Percentiles rank a stretch among this genome's conserved stretches.
Conservation (phyloP, 805 yeast genomes). For the Kazachstania psychrophila region DNA sequence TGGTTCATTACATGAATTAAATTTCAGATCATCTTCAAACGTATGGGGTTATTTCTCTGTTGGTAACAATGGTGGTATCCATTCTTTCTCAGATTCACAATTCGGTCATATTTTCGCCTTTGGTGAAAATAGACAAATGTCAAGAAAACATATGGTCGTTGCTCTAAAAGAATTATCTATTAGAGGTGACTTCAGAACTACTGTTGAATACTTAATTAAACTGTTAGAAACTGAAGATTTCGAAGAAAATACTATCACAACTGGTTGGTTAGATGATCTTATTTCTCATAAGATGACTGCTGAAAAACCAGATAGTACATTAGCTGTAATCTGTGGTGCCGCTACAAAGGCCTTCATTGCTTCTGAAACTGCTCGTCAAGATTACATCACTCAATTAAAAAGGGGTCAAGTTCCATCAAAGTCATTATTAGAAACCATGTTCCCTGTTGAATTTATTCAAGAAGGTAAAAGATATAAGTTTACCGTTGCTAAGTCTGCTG, state of each 20-base stretch:
- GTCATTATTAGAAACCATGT: slow-evolving; percentile 72
- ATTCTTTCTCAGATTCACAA: slow-evolving; percentile 96
- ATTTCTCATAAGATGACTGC: slow-evolving; percentile 90
- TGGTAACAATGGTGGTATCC: slow-evolving; percentile 92
- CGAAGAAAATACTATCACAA: slow-evolving; percentile 91
- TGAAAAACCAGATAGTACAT: slow-evolving; percentile 85
- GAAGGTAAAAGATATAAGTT: slow-evolving; percentile 90
- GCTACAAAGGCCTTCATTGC: slow-evolving; percentile 87
- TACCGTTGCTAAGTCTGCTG: slow-evolving; percentile 88
- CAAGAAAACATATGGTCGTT: slow-evolving; percentile 98
- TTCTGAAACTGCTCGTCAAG: slow-evolving; percentile 58
- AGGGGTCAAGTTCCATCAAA: slow-evolving; percentile 93
- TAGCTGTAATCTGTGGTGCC: slow-evolving; percentile 96
- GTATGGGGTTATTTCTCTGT: slow-evolving; percentile 99
- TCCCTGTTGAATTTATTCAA: slow-evolving; percentile 89
- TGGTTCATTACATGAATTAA: slow-evolving; percentile 91
- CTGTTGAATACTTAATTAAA: slow-evolving; percentile 93
- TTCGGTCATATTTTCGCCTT: slow-evolving; percentile 98
- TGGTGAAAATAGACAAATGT: slow-evolving; percentile 96
- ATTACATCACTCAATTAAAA: slow-evolving; percentile 69
- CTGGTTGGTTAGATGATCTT: slow-evolving; percentile 98
- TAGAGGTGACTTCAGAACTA: slow-evolving; percentile 97
- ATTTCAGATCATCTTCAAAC: slow-evolving; percentile 92
- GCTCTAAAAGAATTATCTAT: slow-evolving; percentile 93
- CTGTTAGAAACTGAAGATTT: slow-evolving; percentile 93